Base-by-base conservation (phyloP, 257 asterid genomes). In the Nicotiana obtusifolia region DNA sequence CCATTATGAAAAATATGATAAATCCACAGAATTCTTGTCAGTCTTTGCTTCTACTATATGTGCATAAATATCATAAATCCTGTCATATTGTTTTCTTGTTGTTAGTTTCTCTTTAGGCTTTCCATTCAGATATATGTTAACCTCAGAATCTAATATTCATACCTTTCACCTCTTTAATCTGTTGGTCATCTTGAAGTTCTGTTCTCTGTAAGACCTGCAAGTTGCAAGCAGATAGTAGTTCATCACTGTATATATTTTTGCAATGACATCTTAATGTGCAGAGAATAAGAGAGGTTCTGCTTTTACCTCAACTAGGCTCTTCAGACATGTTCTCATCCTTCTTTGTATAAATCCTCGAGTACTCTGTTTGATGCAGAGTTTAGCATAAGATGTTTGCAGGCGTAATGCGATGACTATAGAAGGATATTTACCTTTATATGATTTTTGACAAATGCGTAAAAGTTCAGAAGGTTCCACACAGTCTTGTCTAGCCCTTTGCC, bases 391-490 rank as follows among this genome's bases (percentile, higher is more conserved):
- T 24, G 16, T 17, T 62, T 19, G 77, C 10, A 80, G 59, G 16
- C 66, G n/a, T 10, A 71, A 20, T 31, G 76, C n/a, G 64, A 80
- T 82, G 84, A 83, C 83, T 31, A 35, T 83, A 80, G 35, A 87
- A 78, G 14, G 75, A 24, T 4, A 78, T 78, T 88, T 92, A 93
- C 98, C 97, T 92, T 95, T 64, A 95, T 97, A 77, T 93, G 97
- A 79, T 84, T 87, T 83, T 92, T 94, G 53, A 95, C 97, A 84
- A 92, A 87, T 67, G 97, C 85, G 37, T 91, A 85, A 64, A 95
- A 90, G 87, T 95, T 95, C 56, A 95, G 90, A 57, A 95, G 85
- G 90, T 88, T 94, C 99, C 99, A 95, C 31, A 92, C 97, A 0
- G 97, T 92, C 88, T 88, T 95, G 81, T 95, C 99, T 30, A 95